Base-by-base conservation (phyloP, 2,329 filamentous ascomycete genomes). In the Xylariaceae sp. region DNA sequence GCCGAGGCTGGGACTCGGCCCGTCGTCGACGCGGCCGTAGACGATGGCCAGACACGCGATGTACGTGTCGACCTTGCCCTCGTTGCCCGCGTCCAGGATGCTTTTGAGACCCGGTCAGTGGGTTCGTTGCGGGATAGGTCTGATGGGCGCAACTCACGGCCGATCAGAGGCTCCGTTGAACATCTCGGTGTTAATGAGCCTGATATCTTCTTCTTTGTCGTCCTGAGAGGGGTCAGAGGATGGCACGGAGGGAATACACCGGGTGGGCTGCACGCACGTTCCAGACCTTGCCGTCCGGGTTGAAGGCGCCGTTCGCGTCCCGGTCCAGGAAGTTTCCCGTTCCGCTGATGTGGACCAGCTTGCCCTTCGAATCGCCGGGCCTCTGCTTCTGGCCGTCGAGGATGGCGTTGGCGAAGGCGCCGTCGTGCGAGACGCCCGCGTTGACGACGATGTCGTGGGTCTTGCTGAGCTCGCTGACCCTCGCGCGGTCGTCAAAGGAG, bases 401-500 rank as follows among this genome's bases (percentile, higher is more conserved):
- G 11, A 14, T 14, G 22, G 31, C 19, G 5, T 19, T 27, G 5
- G 19, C 23, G 7, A 18, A 22, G n/a, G 25, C 31, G 10, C 21
- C 23, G 12, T 13, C 26, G 21, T 11, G 12, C 2, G 31, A 33
- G 21, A 26, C 19, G 19, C 21, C 31, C 11, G 31, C 31, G 13
- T 33, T 33, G 22, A 33, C 26, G 19, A 33, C 31, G 15, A 33
- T 3, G 21, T 33, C 31, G 22, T 33, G 31, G 10, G 25, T 22
- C 3, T n/a, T 6, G 31, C 31, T 33, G 5, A 26, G 13, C 5
- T 4, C 5, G 9, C 16, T 18, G 31, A 33, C 26, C n/a, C n/a
- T n/a, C n/a, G n/a, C n/a, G n/a, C n/a, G n/a, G n/a, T n/a, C n/a
- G n/a, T n/a, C n/a, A n/a, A n/a, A n/a, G n/a, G n/a, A n/a, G n/a